Conservation (phyloP, 495 filamentous ascomycete genomes). For the Penicillium mononematosum region DNA sequence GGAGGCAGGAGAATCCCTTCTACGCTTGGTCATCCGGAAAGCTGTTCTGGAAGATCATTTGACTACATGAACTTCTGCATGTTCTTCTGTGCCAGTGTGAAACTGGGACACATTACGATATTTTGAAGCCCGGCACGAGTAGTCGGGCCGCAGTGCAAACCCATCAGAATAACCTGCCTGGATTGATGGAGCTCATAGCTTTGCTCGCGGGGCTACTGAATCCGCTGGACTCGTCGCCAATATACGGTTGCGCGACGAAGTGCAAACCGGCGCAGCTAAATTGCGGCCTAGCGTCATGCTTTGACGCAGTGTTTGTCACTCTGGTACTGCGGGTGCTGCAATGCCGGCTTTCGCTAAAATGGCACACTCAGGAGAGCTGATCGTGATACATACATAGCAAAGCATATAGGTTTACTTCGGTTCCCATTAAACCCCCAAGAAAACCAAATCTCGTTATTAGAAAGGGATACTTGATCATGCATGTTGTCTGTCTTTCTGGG, state of each 20-base stretch:
- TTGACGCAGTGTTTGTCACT: not conserved
- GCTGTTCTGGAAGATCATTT: constrained; percentile 26
- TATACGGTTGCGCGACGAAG: not conserved
- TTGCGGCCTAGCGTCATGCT: not conserved
- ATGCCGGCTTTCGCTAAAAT: not conserved
- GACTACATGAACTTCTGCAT: constrained; percentile 19
- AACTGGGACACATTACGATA: not conserved
- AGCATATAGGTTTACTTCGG: not conserved
- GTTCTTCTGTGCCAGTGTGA: not conserved
- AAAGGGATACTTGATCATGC: not conserved
- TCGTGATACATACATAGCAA: not conserved
- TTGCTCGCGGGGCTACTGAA: not conserved
- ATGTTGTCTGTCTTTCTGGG: not conserved
- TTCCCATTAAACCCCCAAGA: not conserved
- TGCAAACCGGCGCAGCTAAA: not conserved
- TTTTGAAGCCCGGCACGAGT: not conserved
- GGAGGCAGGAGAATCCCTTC: constrained; percentile 30
- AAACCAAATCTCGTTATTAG: not conserved
- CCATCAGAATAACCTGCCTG: not conserved
- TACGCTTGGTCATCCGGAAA: constrained; percentile 31
- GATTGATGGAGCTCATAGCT: not conserved
- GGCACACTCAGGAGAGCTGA: not conserved
- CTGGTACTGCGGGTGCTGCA: not conserved
- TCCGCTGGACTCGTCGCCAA: not conserved
- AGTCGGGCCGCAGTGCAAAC: not conserved